Conservation (phyloP, 768 basidiomycete species). For the Fomitopsis pulvina region DNA sequence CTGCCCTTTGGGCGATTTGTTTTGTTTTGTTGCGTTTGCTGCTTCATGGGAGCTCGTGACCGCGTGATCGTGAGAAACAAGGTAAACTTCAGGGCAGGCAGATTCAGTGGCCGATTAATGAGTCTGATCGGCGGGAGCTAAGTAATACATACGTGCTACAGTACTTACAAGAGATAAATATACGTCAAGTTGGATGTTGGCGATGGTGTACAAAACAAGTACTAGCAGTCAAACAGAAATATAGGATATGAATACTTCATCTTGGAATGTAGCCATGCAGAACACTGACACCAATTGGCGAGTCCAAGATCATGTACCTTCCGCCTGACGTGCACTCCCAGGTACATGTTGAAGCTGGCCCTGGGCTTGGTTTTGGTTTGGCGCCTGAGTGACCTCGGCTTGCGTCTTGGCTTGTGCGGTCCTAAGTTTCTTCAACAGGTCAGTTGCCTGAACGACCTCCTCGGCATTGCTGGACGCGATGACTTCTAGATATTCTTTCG, state of each 20-base stretch:
- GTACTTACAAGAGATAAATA: too few species aligned
- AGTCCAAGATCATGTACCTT: neutral
- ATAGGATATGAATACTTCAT: too few species aligned
- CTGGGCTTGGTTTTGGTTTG: constrained; percentile 10
- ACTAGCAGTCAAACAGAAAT: too few species aligned
- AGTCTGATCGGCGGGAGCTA: neutral
- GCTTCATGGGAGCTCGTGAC: constrained; percentile 23
- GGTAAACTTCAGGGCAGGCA: neutral
- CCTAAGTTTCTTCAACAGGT: constrained; percentile 48
- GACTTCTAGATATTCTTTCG: constrained; percentile 64
- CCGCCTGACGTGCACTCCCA: neutral
- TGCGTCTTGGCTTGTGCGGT: neutral
- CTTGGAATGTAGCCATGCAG: too few species aligned
- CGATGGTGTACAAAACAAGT: too few species aligned
- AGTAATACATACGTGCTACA: too few species aligned
- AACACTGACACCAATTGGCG: neutral
- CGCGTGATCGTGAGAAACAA: constrained; percentile 2
- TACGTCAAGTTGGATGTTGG: too few species aligned
- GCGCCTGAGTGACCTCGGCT: constrained; percentile 4
- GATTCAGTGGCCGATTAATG: too few species aligned
- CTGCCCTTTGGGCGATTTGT: constrained; percentile 18
- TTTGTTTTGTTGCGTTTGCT: constrained; percentile 24
- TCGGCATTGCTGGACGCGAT: constrained; percentile 78
- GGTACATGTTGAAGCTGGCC: neutral
- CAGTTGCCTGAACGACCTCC: constrained; percentile 69